Evolutionary conservation across 306 rosid genomes (phyloP), one percentile per base, ranked within the genome.

Genomic region (Bauhinia variegata): DNA sequence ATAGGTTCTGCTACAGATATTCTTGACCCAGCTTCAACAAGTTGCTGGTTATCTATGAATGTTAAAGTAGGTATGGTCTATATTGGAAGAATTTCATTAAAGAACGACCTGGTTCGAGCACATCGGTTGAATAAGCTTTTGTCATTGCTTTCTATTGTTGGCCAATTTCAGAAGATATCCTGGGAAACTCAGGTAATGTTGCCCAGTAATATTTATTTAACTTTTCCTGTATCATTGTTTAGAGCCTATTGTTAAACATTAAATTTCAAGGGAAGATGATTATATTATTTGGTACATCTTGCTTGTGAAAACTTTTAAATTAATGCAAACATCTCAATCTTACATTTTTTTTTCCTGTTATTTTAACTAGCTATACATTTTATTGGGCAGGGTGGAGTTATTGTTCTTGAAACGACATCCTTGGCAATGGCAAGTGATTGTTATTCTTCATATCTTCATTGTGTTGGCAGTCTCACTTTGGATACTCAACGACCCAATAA

Each of bases 141-240:
- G 9, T 83, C 83, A 28, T 78, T 74, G 11, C 74, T 87, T 79
- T 87, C 84, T 74, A 53, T 92, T 60, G 93, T 85, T 8, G 87
- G 86, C 54, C 86, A 86, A 63, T 78, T 89, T 79, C 85, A 54
- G 75, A 63, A 30, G 48, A 70, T 86, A 74, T 74, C 79, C 78
- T 89, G 87, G 84, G 65, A 54, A 55, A 83, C 83, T 67, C 86
- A 89, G 98, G 98, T 92, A 75, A 86, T 87, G 68, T 48, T 1
- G 28, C 28, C 28, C 2, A 23, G 2, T 23, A 23, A 23, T 23
- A 23, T 23, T 23, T 23, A 23, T 1, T 23, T 23, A 23, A 23
- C 28, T 73, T 51, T 83, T 56, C 48, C 47, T 70, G 71, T 30
- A 44, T 63, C 72, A 73, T 39, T 74, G 32, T 54, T 34, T 66